Base-by-base conservation (phyloP, 306 rosid genomes). In the Cucurbita ficifolia region DNA sequence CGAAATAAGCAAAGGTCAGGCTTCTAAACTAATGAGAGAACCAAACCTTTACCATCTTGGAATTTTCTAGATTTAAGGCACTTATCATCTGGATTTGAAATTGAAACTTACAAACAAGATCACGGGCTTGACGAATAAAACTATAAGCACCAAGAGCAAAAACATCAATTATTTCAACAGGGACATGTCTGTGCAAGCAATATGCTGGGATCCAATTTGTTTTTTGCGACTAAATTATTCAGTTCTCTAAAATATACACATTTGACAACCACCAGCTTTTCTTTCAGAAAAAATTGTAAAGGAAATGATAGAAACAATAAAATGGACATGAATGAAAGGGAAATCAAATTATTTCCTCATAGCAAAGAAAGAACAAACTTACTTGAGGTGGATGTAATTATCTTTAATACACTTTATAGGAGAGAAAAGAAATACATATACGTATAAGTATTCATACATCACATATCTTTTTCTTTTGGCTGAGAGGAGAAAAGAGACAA, bases 1-100 rank as follows among this genome's bases (percentile, higher is more conserved):
- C 85, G 86, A 86, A 87, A 90, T 75, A 85, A 78, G 76, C 75
- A 79, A 72, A 87, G 94, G 97, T 94, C 71, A 45, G 82, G 21
- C 82, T 82, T 21, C 63, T 65, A 68, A 63, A 71, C 53, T 54
- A 19, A 43, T 68, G 40, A 19, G 70, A n/a, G 14, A 61, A 61
- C 69, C 13, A 17, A 35, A 40, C 46, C 11, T 16, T 36, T 35
- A 8, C 29, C 48, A 8, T 39, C 22, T 62, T 62, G 5, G 19
- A 62, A 38, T 8, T 62, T 38, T 62, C 16, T 62, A 38, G 70
- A 62, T 9, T 36, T 16, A 35, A 4, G 67, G 19, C 64, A 33
- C 64, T 58, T 7, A 35, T 14, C 43, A 60, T 33, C 45, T 29
- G 18, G 18, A 12, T 58, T 29, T 58, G 64, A 58, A 58, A 58